Base-by-base conservation (phyloP, 164 flowering plant genomes). In the Vitis rotundifolia region DNA sequence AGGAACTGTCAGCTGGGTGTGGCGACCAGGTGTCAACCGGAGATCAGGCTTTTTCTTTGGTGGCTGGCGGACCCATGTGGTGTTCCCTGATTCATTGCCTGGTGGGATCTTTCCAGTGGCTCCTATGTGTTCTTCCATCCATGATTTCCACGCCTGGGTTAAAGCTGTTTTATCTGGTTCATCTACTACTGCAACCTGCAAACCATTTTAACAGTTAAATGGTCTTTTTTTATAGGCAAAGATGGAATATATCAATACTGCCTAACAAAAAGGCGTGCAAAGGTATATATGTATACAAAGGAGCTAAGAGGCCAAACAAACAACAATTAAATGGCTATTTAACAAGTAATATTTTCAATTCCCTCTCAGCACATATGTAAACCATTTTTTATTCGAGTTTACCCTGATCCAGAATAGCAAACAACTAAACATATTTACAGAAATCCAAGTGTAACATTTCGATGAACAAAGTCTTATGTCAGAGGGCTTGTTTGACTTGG, bases 41-140 rank as follows among this genome's bases (percentile, higher is more conserved):
- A 95, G 84, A 73, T 95, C 97, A n/a, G 93, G 48, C 76, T 92
- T 92, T 85, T 83, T 90, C 77, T 66, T 78, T n/a, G 90, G 85
- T 22, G 85, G 75, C 70, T 81, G 87, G 61, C 83, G 77, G 28
- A 85, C 82, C 99, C 99, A 93, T 6, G 90, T 95, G 60, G 87
- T 68, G 70, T 95, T 92, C 56, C 99, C 98, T 2, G 90, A 68
- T 79, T 90, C 91, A 65, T 95, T 95, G 12, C 99, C 99, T 18
- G 94, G 93, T 47, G 99, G 99, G 53, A 93, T 86, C 64, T 93
- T 93, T 49, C 99, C 98, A 8, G 88, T 81, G 63, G 80, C 73
- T 67, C 72, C 78, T 58, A 95, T 91, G 80, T 91, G 89, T 75
- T 93, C 98, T 83, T 95, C 98, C 94, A 95, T 88, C 99, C 99